Evolutionary conservation across 192 early-diverging fungal genomes (phyloP).

Genomic region (Lunasporangiospora selenospora): DNA sequence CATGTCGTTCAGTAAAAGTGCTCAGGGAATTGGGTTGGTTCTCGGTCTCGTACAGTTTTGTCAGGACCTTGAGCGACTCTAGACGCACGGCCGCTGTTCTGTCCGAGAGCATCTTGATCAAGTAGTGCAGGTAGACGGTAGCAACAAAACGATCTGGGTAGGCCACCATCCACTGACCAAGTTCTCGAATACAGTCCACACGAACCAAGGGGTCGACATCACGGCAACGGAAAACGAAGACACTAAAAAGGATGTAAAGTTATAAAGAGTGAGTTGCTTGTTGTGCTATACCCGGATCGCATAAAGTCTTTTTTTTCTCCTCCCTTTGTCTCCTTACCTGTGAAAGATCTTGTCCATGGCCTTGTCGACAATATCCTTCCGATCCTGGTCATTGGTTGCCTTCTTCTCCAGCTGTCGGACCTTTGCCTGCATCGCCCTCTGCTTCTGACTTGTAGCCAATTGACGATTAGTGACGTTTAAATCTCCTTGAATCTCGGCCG

Average conservation of each 20-base stretch:
- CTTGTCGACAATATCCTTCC: slow-evolving; percentile 62
- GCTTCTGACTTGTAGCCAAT: slow-evolving; percentile 63
- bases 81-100: slow-evolving; percentile 72
- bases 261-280: no score
- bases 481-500: slow-evolving; percentile 63
- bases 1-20: slow-evolving; percentile 72
- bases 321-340: slow-evolving; percentile 66
- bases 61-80: slow-evolving; percentile 71
- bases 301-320: no score
- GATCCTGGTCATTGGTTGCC: slow-evolving; percentile 53
- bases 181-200: slow-evolving; percentile 79
- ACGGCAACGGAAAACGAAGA: slow-evolving; percentile 91
- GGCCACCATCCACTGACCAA: slow-evolving; percentile 79
- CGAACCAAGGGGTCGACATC: slow-evolving; percentile 90
- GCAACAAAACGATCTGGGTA: slow-evolving; percentile 79
- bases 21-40: slow-evolving; percentile 60
- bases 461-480: slow-evolving; percentile 73
- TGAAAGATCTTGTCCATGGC: slow-evolving; percentile 80
- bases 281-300: no score
- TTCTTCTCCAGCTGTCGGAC: slow-evolving; percentile 49
- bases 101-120: slow-evolving; percentile 91
- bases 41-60: slow-evolving; percentile 63
- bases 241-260: slow-evolving; percentile 42
- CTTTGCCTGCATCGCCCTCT: slow-evolving; percentile 34
- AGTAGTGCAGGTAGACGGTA: slow-evolving; percentile 77